Evolutionary conservation across 2,329 filamentous ascomycete genomes (phyloP).

Genomic region (Fonsecaea multimorphosa): DNA sequence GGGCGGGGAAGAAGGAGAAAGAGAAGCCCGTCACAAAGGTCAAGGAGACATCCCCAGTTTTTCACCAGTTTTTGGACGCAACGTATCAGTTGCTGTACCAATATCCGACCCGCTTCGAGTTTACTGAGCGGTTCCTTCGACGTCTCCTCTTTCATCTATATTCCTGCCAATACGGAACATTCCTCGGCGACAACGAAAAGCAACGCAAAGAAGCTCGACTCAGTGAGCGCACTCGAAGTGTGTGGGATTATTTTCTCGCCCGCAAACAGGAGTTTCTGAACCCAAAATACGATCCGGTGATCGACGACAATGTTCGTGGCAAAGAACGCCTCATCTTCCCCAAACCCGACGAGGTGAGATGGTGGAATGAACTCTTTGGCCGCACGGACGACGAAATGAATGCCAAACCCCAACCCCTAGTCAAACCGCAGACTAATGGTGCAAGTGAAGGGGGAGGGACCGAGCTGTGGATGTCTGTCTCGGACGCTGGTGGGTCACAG

Average conservation of each 20-base stretch:
- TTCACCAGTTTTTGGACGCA: constrained; percentile 96
- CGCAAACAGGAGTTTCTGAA: constrained; percentile 83
- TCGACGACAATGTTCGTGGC: constrained; percentile 80
- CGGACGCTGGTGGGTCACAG: constrained; percentile 16
- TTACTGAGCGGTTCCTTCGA: constrained; percentile 90
- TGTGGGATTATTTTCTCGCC: constrained; percentile 94
- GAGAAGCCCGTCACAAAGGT: constrained; percentile 75
- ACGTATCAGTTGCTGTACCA: constrained; percentile 89
- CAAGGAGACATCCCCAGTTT: constrained; percentile 94
- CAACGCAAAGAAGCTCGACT: constrained; percentile 75
- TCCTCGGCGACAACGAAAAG: constrained; percentile 93
- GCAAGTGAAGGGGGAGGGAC: constrained; percentile 26
- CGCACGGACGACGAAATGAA: constrained; percentile 95
- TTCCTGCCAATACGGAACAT: constrained; percentile 95
- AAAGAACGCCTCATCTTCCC: constrained; percentile 86
- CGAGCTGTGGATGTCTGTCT: constrained; percentile 34
- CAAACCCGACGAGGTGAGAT: constrained; percentile 75
- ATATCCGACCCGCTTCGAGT: constrained; percentile 88
- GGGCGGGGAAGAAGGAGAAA: constrained; percentile 44
- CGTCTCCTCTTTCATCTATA: constrained; percentile 92
- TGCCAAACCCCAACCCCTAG: constrained; percentile 21
- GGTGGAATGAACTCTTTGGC: constrained; percentile 92
- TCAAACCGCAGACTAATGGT: constrained; percentile 24
- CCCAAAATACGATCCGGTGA: constrained; percentile 72
- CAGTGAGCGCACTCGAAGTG: constrained; percentile 76